Evolutionary conservation across 2,329 filamentous ascomycete species (phyloP).

Genomic region (Aspergillus melleus): DNA sequence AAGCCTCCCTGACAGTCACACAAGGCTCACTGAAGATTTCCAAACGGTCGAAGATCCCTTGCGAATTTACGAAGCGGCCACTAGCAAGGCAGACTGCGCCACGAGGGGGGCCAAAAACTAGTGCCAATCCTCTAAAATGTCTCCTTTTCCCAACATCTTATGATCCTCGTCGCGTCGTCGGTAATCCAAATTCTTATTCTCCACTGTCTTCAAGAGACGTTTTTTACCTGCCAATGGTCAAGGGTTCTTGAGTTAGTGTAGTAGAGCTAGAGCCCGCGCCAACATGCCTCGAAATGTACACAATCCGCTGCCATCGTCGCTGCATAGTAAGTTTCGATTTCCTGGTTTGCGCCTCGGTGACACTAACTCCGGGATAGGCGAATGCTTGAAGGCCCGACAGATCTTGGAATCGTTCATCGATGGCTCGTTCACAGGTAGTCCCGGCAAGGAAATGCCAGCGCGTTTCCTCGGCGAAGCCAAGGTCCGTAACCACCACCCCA

Average conservation of each 20-base stretch:
- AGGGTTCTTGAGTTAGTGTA: background rate
- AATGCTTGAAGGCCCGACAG: constrained; percentile 93
- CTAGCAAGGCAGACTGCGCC: background rate
- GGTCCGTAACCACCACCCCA: constrained; percentile 47
- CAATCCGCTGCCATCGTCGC: constrained; percentile 47
- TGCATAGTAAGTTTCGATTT: constrained; percentile 39
- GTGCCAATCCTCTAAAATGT: background rate
- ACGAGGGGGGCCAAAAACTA: background rate
- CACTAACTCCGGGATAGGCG: constrained; percentile 58
- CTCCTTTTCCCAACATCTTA: background rate
- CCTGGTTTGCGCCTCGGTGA: constrained; percentile 19
- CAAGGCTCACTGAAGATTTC: background rate
- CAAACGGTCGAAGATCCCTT: background rate
- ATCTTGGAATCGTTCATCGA: constrained; percentile 93
- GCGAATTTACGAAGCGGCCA: background rate
- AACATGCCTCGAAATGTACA: constrained; percentile 29
- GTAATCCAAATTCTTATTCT: background rate
- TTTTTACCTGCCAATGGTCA: background rate
- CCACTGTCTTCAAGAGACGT: background rate
- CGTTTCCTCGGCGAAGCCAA: constrained; percentile 85
- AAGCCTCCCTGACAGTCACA: background rate
- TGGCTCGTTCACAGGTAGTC: constrained; percentile 83
- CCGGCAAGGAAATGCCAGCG: constrained; percentile 92
- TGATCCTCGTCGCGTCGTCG: background rate
- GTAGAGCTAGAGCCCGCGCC: background rate